Evolutionary conservation across 768 basidiomycete genomes (phyloP), one percentile per base, ranked within the genome.

Genomic region (Boletus pseudo-olivaceus): DNA sequence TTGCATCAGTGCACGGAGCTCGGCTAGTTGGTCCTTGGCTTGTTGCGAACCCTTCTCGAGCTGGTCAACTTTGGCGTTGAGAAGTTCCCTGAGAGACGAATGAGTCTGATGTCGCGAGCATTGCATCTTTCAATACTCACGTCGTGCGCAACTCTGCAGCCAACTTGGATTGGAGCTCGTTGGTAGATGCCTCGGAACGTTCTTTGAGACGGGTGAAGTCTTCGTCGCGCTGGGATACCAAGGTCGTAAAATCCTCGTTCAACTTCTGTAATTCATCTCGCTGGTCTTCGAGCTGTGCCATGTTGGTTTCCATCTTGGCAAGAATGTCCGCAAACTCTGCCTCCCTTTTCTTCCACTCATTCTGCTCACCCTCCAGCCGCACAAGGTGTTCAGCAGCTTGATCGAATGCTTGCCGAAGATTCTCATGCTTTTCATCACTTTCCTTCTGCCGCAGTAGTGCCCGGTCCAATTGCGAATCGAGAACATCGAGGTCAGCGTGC

Each of bases 361-460:
- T 80, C 64, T 89, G 84, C 62, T 93, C 87, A 55, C 75, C 71
- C 72, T 98, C 95, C 34, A 96, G 72, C 1, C 86, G 80, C 7
- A 90, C 85, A 27, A 95, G 81, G 66, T 94, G 92, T 58, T 92
- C 87, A 1, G 90, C 88, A 19, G 93, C 92, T 60, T 92, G 78
- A 48, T 91, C 87, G 66, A 93, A 93, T 15, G 85, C 87, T 46
- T 79, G 74, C 27, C 83, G 79, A 47, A 92, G 75, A 14, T 82
- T 76, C 53, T 85, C 83, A 55, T 90, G 82, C 63, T 89, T 90
- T 68, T 88, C 87, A 55, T 93, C 89, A 40, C 79, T 83, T 60
- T 90, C 84, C 68, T 87, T 90, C 69, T 92, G 88, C 40, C 87
- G 76, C 37, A 81, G 78, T 64, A 93, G 76, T 0, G 89, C 87